Conservation (phyloP, 495 filamentous ascomycete species). For the Sabuloglossum arenarium region DNA sequence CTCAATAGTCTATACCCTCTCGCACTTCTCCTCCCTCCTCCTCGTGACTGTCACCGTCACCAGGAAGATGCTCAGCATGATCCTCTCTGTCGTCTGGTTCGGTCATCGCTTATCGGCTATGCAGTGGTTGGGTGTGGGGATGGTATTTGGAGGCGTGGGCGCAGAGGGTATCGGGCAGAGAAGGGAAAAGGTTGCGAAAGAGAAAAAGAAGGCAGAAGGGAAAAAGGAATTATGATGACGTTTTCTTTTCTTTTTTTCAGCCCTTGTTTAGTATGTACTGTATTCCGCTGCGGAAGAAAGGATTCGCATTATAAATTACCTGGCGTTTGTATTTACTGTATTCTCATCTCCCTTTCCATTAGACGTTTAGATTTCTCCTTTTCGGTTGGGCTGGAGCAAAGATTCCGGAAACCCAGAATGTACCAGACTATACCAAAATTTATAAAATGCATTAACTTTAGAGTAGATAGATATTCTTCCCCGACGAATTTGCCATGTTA, state of each 20-base stretch:
- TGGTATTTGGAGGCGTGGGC: constrained; percentile 91
- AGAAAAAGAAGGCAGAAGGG: constrained; percentile 24
- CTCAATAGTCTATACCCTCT: constrained; percentile 60
- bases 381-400: too few relatives aligned
- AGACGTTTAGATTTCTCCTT: too few relatives aligned
- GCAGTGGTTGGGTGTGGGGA: constrained; percentile 78
- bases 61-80: constrained; percentile 97
- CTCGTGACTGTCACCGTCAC: constrained; percentile 95
- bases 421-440: too few relatives aligned
- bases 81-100: constrained; percentile 84
- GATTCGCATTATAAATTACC: too few relatives aligned
- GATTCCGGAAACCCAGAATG: too few relatives aligned
- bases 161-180: constrained; percentile 69
- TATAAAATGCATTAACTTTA: too few relatives aligned
- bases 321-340: too few relatives aligned
- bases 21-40: constrained; percentile 73
- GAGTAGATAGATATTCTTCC: too few relatives aligned
- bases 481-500: too few relatives aligned
- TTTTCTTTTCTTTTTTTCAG: neutral
- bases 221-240: constrained; percentile 14
- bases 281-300: too few relatives aligned
- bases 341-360: too few relatives aligned
- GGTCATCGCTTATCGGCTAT: constrained; percentile 66
- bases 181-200: constrained; percentile 66
- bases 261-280: too few relatives aligned